Conservation (phyloP, 192 early-diverging fungal species). For the Linnemannia exigua region DNA sequence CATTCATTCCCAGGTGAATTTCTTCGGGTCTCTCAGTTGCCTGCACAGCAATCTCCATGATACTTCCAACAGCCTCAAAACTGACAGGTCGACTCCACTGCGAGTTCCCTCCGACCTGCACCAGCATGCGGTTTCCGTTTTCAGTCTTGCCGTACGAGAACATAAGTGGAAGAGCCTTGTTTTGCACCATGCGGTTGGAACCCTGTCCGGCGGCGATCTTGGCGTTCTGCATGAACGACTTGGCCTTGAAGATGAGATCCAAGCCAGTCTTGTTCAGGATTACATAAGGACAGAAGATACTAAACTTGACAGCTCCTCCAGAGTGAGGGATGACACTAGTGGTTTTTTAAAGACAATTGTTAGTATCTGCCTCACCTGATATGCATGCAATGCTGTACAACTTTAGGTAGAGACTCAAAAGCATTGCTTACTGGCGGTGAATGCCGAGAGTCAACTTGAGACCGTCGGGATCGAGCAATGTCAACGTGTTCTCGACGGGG, state of each 20-base stretch:
- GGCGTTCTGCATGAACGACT: slow-evolving; percentile 83
- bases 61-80: slow-evolving; percentile 95
- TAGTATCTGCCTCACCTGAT: too few relatives aligned
- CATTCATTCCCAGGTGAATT: slow-evolving; percentile 84
- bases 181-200: slow-evolving; percentile 41
- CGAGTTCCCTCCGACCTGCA: slow-evolving; percentile 73
- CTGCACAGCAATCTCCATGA: slow-evolving; percentile 82
- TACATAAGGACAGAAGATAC: slow-evolving; percentile 94
- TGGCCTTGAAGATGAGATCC: slow-evolving; percentile 81
- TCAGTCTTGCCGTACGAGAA: slow-evolving; percentile 94
- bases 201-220: slow-evolving; percentile 80
- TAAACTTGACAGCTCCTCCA: slow-evolving; percentile 85
- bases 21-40: slow-evolving; percentile 65
- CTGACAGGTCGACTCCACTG: slow-evolving; percentile 77
- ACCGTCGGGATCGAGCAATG: slow-evolving; percentile 75
- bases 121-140: slow-evolving; percentile 83
- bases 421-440: slow-evolving; percentile 63
- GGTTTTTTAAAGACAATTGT: background rate
- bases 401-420: background rate
- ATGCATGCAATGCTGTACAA: background rate
- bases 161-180: slow-evolving; percentile 83
- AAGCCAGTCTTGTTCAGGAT: slow-evolving; percentile 95
- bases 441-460: slow-evolving; percentile 75
- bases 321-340: slow-evolving; percentile 71
- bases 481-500: slow-evolving; percentile 80